Percentiles rank a stretch among this genome's conserved stretches.
Evolutionary conservation across 352 stramenopile species (phyloP).

Genomic region (Phytophthora litchii): DNA sequence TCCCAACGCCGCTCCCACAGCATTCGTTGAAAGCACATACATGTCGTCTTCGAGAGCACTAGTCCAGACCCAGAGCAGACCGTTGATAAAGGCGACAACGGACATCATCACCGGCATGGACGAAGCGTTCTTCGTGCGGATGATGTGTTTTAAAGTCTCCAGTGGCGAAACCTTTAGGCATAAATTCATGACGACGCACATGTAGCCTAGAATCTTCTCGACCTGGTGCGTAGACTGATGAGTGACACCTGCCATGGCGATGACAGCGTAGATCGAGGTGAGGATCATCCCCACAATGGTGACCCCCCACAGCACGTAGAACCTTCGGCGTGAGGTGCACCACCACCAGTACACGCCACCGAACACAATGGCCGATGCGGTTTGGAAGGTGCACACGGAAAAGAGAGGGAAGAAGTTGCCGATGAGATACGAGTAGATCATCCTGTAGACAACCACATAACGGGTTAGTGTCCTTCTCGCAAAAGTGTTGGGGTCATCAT

Average conservation of each 20-base stretch:
- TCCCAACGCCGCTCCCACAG: slow-evolving; percentile 17
- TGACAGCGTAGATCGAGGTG: slow-evolving; percentile 27
- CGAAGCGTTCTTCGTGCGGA: slow-evolving; percentile 37
- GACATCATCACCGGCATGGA: slow-evolving; percentile 38
- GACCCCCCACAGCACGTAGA: slow-evolving; percentile 26
- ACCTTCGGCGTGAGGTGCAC: slow-evolving; percentile 14
- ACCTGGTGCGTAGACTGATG: slow-evolving; percentile 34
- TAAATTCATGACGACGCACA: slow-evolving; percentile 34
- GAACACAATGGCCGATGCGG: slow-evolving; percentile 22
- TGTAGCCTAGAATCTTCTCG: slow-evolving; percentile 25
- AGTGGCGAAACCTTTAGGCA: slow-evolving; percentile 31
- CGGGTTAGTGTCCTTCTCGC: too few species aligned
- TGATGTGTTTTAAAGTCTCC: slow-evolving; percentile 32
- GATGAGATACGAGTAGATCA: slow-evolving; percentile 35
- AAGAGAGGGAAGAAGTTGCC: slow-evolving; percentile 38
- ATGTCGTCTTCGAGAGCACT: slow-evolving; percentile 27
- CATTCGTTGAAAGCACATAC: slow-evolving; percentile 40
- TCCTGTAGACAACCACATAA: slow-evolving; percentile 3
- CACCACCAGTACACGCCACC: slow-evolving; percentile 23
- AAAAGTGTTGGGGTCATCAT: too few species aligned
- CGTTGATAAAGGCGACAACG: slow-evolving; percentile 31
- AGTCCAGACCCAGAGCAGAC: slow-evolving; percentile 32
- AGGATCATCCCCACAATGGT: slow-evolving; percentile 9
- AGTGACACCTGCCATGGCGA: slow-evolving; percentile 24
- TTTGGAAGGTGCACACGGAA: slow-evolving; percentile 23